Percentiles rank a stretch among this genome's conserved stretches.
Evolutionary conservation across 2,329 filamentous ascomycete genomes (phyloP).

Genomic region (Aspergillus piperis): DNA sequence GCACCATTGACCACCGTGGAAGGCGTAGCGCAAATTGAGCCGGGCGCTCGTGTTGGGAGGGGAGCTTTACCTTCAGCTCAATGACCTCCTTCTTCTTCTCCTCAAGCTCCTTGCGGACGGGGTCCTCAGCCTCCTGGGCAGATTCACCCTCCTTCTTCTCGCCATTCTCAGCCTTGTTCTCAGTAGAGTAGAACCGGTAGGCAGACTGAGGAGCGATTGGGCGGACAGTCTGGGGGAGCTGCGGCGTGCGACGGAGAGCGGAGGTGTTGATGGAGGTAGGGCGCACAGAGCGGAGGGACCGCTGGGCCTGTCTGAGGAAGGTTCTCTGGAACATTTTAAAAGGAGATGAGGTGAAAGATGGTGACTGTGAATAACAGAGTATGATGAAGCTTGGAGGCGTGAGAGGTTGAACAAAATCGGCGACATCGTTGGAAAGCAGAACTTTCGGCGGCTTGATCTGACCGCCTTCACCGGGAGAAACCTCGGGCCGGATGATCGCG

Average conservation of each 20-base stretch:
- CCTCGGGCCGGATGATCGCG: constrained; percentile 14
- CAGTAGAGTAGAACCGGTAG: constrained; percentile 48
- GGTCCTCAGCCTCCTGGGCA: constrained; percentile 40
- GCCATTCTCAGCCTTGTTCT: constrained; percentile 38
- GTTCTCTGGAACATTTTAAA: constrained; percentile 46
- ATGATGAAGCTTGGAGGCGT: neutral
- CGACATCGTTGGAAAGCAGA: constrained; percentile 21
- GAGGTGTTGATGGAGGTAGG: constrained; percentile 36
- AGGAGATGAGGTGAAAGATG: neutral
- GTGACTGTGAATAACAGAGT: constrained; percentile 8
- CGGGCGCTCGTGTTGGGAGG: constrained; percentile 4
- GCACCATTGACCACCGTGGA: neutral
- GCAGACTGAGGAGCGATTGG: constrained; percentile 36
- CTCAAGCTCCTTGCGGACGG: constrained; percentile 67
- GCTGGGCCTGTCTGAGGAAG: constrained; percentile 45
- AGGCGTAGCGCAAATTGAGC: neutral
- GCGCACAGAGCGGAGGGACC: constrained; percentile 37
- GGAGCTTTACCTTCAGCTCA: constrained; percentile 75
- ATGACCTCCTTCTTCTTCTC: constrained; percentile 70
- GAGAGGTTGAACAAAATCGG: constrained; percentile 8
- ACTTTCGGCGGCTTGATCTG: constrained; percentile 22
- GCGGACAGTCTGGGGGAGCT: constrained; percentile 33
- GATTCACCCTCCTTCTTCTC: constrained; percentile 48
- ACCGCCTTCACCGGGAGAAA: constrained; percentile 17
- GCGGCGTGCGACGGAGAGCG: constrained; percentile 37